Base-by-base conservation (phyloP, 2,329 filamentous ascomycete genomes). In the Fusarium humuli region DNA sequence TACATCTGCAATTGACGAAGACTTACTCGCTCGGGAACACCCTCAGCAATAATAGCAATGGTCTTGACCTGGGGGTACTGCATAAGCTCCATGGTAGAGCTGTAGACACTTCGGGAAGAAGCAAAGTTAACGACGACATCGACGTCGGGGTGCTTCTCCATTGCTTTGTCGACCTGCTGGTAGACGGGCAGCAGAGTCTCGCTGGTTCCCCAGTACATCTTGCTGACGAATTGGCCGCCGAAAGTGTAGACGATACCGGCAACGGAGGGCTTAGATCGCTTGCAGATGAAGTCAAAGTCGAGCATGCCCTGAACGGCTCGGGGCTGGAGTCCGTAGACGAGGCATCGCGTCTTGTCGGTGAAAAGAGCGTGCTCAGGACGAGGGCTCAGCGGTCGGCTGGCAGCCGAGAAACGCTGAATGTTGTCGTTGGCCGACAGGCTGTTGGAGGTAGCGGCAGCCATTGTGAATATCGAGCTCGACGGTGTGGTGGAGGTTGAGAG, bases 201-300 rank as follows among this genome's bases (percentile, higher is more conserved):
- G 86, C 94, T 98, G 80, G 96, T 99, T 80, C 96, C 96, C 96
- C 96, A 99, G 92, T 99, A 99, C 96, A 99, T 98, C 91, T 99
- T 99, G 91, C 94, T 98, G 81, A 99, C 96, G 90, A 99, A 99
- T 86, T 99, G 96, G 76, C 96, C 96, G 82, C 96, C 96, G 80
- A 99, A 99, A 77, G 96, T 98, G 88, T 99, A 99, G 88, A 99
- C 98, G 85, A 99, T 98, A 81, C 94, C 96, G 74, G 96, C 96
- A 64, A 99, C 96, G 63, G 96, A 99, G 72, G 96, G 96, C 66
- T 93, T 97, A 81, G 91, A 89, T 79, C 96, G 93, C 91, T 98
- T 98, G 94, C 96, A 99, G 86, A 99, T 99, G 89, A 98, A 99
- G 88, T 99, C 96, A 83, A 99, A 99, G 84, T 99, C 96, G 81